These are phyloP conservation scores for Pichia sp. DNA, from an alignment of 1,139 yeast species.

Conservation along the genomic window DNA sequence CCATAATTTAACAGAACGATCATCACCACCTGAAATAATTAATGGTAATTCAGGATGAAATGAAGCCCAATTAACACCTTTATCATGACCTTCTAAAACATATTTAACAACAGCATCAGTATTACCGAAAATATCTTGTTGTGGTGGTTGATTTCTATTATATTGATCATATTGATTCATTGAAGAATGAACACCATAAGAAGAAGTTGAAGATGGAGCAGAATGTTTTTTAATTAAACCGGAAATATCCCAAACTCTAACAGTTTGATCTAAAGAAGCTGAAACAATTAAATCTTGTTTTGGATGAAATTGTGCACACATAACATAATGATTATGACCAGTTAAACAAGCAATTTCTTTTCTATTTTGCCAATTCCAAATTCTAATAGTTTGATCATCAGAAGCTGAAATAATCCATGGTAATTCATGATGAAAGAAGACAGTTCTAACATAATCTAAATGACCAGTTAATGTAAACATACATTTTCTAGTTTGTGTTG, in stretches of 20 bases:
- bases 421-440: slow-evolving; percentile 88
- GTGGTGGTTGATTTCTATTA: slow-evolving; percentile 58
- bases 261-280: slow-evolving; percentile 97
- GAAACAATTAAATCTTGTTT: slow-evolving; percentile 90
- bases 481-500: slow-evolving; percentile 84
- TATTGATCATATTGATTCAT: slow-evolving; percentile 41
- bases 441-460: slow-evolving; percentile 91
- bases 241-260: slow-evolving; percentile 96
- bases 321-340: slow-evolving; percentile 97
- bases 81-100: slow-evolving; percentile 95
- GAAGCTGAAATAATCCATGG: slow-evolving; percentile 97
- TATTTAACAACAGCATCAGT: slow-evolving; percentile 93
- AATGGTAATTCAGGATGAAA: slow-evolving; percentile 96
- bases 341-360: slow-evolving; percentile 96
- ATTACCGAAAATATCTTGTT: slow-evolving; percentile 91
- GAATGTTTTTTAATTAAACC: slow-evolving; percentile 94
- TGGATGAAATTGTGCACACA: slow-evolving; percentile 98
- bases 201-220: slow-evolving; percentile 48
- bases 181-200: slow-evolving; percentile 13
- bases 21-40: slow-evolving; percentile 95
- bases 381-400: slow-evolving; percentile 96
- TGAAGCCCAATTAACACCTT: slow-evolving; percentile 98
- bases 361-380: slow-evolving; percentile 99
- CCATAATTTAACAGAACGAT: slow-evolving; percentile 92
- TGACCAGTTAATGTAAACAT: slow-evolving; percentile 89